These are phyloP conservation scores for Linaria vulgaris DNA, from an alignment of 257 asterid genomes.

Conservation along the genomic window DNA sequence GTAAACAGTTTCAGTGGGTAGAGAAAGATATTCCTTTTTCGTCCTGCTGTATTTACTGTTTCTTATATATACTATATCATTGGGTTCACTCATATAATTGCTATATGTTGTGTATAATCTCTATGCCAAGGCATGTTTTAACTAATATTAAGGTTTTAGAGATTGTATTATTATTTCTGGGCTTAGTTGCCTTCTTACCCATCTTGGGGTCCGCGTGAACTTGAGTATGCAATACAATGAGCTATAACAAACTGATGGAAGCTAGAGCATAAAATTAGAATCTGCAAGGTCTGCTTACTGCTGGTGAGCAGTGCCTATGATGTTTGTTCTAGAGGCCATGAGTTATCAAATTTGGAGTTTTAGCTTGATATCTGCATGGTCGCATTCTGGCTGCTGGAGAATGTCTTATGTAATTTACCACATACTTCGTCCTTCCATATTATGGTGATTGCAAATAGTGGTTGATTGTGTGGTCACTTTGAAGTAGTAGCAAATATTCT, in stretches of 20 bases:
- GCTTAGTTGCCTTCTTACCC: not conserved
- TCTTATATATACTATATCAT: not conserved
- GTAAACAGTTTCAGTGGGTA: not conserved
- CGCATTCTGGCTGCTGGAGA: not conserved
- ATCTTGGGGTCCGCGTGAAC: conserved; percentile 10
- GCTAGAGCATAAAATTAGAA: not conserved
- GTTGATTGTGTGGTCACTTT: not conserved
- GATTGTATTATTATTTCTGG: not conserved
- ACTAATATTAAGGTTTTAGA: conserved; percentile 5
- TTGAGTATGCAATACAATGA: conserved; percentile 1
- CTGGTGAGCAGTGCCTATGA: conserved; percentile 10
- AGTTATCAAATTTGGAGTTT: not conserved
- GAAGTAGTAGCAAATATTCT: too few species aligned
- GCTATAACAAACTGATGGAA: not conserved
- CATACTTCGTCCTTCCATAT: conserved; percentile 1
- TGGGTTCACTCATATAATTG: too few species aligned
- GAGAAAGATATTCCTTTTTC: too few species aligned
- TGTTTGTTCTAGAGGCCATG: not conserved
- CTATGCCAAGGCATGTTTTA: not conserved
- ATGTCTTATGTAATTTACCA: not conserved
- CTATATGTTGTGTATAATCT: too few species aligned
- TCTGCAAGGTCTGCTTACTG: not conserved
- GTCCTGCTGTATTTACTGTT: not conserved
- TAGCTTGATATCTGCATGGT: not conserved
- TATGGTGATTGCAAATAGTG: not conserved